Base-by-base conservation (phyloP, 2,329 filamentous ascomycete species). In the Monilinia laxa region DNA sequence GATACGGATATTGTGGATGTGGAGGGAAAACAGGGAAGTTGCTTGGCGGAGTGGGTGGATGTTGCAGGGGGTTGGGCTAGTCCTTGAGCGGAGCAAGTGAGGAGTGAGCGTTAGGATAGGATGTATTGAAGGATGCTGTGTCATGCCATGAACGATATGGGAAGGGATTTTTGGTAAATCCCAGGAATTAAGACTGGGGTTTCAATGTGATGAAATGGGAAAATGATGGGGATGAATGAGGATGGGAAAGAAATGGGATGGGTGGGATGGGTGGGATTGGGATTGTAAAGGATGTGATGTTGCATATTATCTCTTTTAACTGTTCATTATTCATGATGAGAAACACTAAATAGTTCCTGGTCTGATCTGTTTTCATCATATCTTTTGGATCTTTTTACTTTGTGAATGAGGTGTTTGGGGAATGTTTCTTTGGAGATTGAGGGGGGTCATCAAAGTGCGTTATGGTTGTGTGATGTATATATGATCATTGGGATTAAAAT, bases 1-100 rank as follows among this genome's bases (percentile, higher is more conserved):
- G 95, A 99, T 76, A 97, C 93, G 4, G 95, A 99, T 77, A 96
- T 98, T 76, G 92, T 94, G 63, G 95, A 99, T 76, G 93, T 99
- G 35, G 95, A 99, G 81, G 93, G 93, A 78, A 99, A 98, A 80
- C 91, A 96, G 77, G 95, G 95, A 69, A 97, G 92, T 72, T 99
- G 95, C 80, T 83, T 97, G 66, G 86, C 92, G 12, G 93, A 99
- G 80, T 99, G 95, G 95, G 95, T 99, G 18, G 92, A 97, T 68
- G 93, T 97, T 73, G 94, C 93, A 58, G 95, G 95, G 73, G 95
- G 95, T 68, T 99, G 93, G 92, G 87, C 91, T 18, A 76, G 75
- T 66, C 75, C 76, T 68, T 77, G 73, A 76, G 68, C 64, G 42
- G 23, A 62, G 57, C 23, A 64, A 35, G 38, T 23, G 52, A 51